phyloP scores from a whole-genome alignment of 768 basidiomycete species.

The Trametes gibbosa region DNA sequence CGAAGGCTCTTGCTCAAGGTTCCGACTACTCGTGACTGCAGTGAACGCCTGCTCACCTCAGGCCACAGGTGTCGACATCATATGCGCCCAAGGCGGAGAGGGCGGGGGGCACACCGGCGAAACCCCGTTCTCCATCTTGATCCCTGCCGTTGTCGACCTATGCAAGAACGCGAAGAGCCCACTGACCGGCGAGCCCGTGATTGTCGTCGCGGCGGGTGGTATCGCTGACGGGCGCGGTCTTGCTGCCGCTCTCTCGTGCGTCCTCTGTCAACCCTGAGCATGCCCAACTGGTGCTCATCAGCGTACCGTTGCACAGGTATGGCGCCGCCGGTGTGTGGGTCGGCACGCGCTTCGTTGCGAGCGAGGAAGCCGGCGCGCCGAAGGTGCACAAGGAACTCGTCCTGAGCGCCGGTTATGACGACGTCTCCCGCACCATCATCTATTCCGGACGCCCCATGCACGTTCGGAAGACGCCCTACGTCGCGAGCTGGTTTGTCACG shows the following conservation, averaged over 20 bases:
- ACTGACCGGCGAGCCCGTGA: slow-evolving; percentile 70
- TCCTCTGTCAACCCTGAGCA: neutral
- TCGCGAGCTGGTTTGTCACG: slow-evolving; percentile 59
- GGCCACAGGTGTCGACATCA: slow-evolving; percentile 74
- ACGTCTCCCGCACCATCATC: slow-evolving; percentile 65
- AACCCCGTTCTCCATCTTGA: slow-evolving; percentile 75
- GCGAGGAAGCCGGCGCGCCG: slow-evolving; percentile 77
- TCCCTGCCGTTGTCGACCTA: slow-evolving; percentile 80
- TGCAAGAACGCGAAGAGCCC: slow-evolving; percentile 68
- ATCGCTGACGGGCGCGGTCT: slow-evolving; percentile 82
- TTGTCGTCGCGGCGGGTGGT: slow-evolving; percentile 83
- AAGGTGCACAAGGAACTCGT: slow-evolving; percentile 68
- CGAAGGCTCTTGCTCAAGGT: slow-evolving; percentile 74
- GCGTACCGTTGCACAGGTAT: slow-evolving; percentile 41
- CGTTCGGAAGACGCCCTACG: slow-evolving; percentile 79
- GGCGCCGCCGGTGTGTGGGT: slow-evolving; percentile 89
- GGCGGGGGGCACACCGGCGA: slow-evolving; percentile 90
- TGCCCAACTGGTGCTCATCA: neutral
- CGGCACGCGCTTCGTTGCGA: slow-evolving; percentile 83
- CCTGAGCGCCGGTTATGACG: slow-evolving; percentile 71
- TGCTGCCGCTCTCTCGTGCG: slow-evolving; percentile 68
- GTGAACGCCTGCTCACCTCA: neutral
- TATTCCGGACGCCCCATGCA: slow-evolving; percentile 80
- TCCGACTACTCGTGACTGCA: neutral
- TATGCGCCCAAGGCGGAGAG: slow-evolving; percentile 86